Conservation (phyloP, 2,329 filamentous ascomycete species). For the Aureobasidium sp. region DNA sequence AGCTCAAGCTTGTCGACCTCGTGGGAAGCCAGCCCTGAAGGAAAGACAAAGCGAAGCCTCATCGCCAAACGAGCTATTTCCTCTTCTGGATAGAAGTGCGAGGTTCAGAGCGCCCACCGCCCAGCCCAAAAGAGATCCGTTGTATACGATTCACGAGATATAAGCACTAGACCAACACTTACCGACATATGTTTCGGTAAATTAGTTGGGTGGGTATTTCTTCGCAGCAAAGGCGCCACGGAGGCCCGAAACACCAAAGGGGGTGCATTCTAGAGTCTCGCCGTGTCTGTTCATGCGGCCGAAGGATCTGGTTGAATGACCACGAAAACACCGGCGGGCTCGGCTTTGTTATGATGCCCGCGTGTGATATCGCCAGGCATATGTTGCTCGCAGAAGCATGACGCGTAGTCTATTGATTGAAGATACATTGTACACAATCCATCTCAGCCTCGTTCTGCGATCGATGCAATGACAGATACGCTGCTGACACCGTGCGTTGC, state of each 20-base stretch:
- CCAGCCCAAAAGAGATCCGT: background rate
- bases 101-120: background rate
- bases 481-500: background rate
- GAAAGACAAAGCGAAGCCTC: background rate
- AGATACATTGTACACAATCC: background rate
- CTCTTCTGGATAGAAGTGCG: background rate
- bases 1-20: background rate
- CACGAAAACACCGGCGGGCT: background rate
- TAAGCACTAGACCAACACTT: background rate
- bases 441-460: background rate
- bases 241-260: too few species aligned
- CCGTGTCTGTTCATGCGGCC: too few species aligned
- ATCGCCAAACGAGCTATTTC: background rate
- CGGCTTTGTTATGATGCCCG: too few species aligned
- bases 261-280: too few species aligned
- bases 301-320: too few species aligned
- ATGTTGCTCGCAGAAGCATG: background rate
- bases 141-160: background rate
- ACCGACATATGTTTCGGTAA: background rate
- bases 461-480: too few species aligned
- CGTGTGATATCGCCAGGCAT: too few species aligned
- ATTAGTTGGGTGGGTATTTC: too few species aligned
- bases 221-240: too few species aligned
- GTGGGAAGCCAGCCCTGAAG: too few species aligned
- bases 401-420: background rate